Percentiles rank a stretch among this genome's conserved stretches.
Conservation (phyloP, 23 red algal species). For the Cyanidiococcus yangmingshanensis region DNA sequence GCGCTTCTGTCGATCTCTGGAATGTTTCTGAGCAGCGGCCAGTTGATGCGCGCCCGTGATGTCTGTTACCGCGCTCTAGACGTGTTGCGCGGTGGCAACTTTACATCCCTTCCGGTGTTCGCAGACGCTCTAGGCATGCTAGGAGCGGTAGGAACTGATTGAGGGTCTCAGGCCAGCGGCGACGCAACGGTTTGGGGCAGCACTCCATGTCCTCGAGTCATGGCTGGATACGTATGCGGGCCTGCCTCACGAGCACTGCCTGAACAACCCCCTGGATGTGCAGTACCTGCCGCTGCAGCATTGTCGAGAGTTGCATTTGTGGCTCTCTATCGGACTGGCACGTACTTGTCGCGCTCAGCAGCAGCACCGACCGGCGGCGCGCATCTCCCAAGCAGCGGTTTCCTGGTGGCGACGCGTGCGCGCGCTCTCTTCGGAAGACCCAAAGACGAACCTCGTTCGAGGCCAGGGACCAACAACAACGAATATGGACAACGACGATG, state of each 20-base stretch:
- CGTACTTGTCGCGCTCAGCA: neutral
- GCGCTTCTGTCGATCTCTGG: neutral
- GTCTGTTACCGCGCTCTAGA: neutral
- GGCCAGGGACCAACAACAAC: neutral
- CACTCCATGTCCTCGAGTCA: slow-evolving; percentile 2
- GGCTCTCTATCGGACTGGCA: slow-evolving; percentile 15
- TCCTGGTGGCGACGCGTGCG: neutral
- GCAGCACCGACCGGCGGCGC: neutral
- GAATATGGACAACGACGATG: neutral
- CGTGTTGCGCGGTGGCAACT: slow-evolving; percentile 3
- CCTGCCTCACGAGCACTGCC: neutral
- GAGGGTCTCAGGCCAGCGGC: neutral
- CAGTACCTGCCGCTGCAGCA: slow-evolving; percentile 8
- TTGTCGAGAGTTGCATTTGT: slow-evolving; percentile 1
- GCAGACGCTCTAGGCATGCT: slow-evolving; percentile 13
- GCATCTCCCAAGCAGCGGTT: neutral
- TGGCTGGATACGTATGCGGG: neutral
- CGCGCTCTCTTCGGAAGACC: neutral
- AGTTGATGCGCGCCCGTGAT: slow-evolving; percentile 8
- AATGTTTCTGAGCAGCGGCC: neutral
- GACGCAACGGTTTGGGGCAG: neutral
- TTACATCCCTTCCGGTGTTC: neutral
- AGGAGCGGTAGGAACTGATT: neutral
- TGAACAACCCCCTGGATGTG: neutral
- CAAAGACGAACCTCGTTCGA: no score